Evolutionary conservation across 306 rosid genomes (phyloP), one percentile per base, ranked within the genome.

Genomic region (Psophocarpus tetragonolobus): DNA sequence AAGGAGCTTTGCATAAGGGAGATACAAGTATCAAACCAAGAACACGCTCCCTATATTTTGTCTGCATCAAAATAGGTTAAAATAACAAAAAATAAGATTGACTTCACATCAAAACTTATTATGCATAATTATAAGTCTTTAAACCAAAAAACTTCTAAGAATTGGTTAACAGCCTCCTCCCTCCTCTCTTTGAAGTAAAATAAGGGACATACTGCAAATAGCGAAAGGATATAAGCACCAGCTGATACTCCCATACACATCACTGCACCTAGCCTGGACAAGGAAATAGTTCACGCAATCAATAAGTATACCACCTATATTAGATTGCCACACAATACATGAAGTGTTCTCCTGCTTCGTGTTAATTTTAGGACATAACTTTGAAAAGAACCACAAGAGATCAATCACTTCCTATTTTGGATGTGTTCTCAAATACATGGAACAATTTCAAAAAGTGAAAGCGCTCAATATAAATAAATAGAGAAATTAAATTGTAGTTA

Each of bases 191-290:
- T 8, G 68, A 78, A 64, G n/a, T 50, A 73, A 72, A 24, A 36
- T 38, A 61, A 67, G 73, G 64, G 69, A 87, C 98, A 53, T 93
- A 93, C 98, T 18, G 98, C 93, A 41, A 93, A 93, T 54, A 93
- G 79, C 2, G 94, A 71, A 35, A 93, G 96, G 82, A 93, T 88
- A 81, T 91, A 93, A 42, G 96, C 98, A 78, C 98, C 98, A 18
- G 97, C 94, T 1, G 93, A 91, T 69, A 88, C 97, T 78, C 98
- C 98, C 98, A 93, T 91, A 83, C 98, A 93, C 98, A 93, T 93
- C 78, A 93, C 98, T 15, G 96, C 96, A 68, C 90, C 96, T 68
- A 93, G 97, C 90, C 98, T 93, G 90, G 66, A 70, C 70, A 77
- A 80, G 78, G 71, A 68, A 30, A 80, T 32, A 64, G 65, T 63